Conservation (phyloP, 331 rosid species). For the Pyrus hybrid region DNA sequence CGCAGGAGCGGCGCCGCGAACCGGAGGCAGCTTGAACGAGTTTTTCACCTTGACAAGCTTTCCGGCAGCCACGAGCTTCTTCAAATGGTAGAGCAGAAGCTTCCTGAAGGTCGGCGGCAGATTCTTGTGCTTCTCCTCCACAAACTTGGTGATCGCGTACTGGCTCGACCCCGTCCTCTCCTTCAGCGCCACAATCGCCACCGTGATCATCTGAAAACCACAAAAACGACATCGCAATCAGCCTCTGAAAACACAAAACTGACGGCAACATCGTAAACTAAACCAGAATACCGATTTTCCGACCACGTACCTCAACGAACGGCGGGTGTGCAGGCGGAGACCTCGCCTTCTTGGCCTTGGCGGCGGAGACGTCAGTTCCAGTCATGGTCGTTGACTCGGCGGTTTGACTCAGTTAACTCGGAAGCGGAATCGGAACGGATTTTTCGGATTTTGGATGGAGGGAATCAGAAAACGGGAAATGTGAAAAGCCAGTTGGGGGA, state of each 20-base stretch:
- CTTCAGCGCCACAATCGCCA: slow-evolving; percentile 52
- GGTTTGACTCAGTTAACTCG: neutral
- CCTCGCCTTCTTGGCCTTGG: slow-evolving; percentile 43
- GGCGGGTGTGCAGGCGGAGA: slow-evolving; percentile 55
- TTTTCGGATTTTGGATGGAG: neutral
- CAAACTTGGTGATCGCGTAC: slow-evolving; percentile 68
- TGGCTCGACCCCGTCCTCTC: slow-evolving; percentile 88
- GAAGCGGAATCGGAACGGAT: neutral
- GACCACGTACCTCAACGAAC: slow-evolving; percentile 35
- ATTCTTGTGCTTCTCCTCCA: slow-evolving; percentile 56
- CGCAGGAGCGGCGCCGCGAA: slow-evolving; percentile 16
- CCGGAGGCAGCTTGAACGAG: slow-evolving; percentile 56
- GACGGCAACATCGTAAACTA: neutral
- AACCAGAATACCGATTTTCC: too few species aligned
- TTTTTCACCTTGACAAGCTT: slow-evolving; percentile 73
- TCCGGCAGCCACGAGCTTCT: slow-evolving; percentile 54
- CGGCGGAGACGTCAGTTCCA: neutral
- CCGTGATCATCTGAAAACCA: slow-evolving; percentile 53
- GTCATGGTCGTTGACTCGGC: slow-evolving; percentile 18
- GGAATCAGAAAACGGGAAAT: neutral
- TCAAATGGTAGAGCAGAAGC: slow-evolving; percentile 51
- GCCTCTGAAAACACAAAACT: neutral
- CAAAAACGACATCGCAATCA: neutral
- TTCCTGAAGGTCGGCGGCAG: slow-evolving; percentile 52
- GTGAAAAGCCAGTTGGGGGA: neutral